Percentiles rank a stretch among this genome's conserved stretches.
These are phyloP conservation scores for Hyaloscypha bicolor DNA, from an alignment of 495 filamentous ascomycete genomes.

Conservation along the genomic window DNA sequence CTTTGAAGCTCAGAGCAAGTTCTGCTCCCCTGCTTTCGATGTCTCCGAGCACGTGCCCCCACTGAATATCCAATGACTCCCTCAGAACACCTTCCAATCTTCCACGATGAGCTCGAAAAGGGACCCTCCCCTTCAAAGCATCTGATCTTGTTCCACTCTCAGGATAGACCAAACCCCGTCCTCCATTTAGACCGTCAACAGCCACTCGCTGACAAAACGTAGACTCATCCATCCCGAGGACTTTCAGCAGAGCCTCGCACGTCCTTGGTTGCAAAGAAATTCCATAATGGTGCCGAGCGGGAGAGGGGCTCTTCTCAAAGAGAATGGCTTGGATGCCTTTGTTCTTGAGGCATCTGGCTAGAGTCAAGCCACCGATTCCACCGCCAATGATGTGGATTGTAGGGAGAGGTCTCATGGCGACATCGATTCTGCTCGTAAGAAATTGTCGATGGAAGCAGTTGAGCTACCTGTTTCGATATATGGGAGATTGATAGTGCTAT, in stretches of 20 bases:
- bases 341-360: conserved; percentile 17
- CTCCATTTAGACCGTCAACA: conserved; percentile 24
- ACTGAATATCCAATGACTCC: conserved; percentile 35
- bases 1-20: conserved; percentile 2
- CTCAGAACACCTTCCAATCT: conserved; percentile 32
- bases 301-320: conserved; percentile 34
- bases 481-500: too few species aligned
- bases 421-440: neutral
- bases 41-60: conserved; percentile 31
- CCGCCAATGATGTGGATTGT: conserved; percentile 22
- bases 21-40: conserved; percentile 1
- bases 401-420: conserved; percentile 12
- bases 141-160: neutral
- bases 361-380: conserved; percentile 33
- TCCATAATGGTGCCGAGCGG: conserved; percentile 35
- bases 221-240: conserved; percentile 36
- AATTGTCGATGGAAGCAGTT: neutral
- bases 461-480: neutral
- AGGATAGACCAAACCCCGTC: neutral
- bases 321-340: conserved; percentile 35
- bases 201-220: conserved; percentile 34
- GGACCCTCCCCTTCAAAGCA: neutral
- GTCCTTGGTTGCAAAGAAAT: conserved; percentile 40
- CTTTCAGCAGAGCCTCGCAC: conserved; percentile 38
- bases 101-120: conserved; percentile 8